Evolutionary conservation across 805 yeast species (phyloP), one percentile per base, ranked within the genome.

Genomic region (Kodamaea leandrae): DNA sequence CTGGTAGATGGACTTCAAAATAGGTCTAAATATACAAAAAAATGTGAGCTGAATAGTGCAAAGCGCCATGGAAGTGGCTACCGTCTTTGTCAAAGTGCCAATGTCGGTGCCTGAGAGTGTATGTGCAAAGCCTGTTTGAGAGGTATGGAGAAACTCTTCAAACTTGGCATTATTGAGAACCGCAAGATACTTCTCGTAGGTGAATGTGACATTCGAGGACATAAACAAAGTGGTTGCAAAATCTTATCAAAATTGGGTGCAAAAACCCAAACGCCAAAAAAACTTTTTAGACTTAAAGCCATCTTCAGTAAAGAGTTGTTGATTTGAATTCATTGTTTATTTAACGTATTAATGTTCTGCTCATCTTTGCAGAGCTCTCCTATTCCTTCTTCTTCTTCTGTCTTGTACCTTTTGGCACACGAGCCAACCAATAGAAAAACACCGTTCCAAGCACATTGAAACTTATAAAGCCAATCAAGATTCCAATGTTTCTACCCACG

Each of bases 111-210:
- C 91, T 13, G 75, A 71, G 1, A 79, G 70, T 10, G 57, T 53
- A 42, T 80, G 86, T 2, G 86, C 86, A 15, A 71, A 60, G 0
- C 84, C 84, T 0, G 76, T 68, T 51, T 81, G 77, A 3, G 79
- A 64, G 2, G 79, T 75, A 46, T 73, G 71, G 25, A 78, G 54
- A 47, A 79, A 74, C 37, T 61, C 60, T 15, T 56, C 57, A 42
- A 68, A 58, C 14, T 48, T 45, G 13, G 52, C n/a, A 9, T 15
- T 7, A 12, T 16, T 17, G 18, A 30, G 17, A 6, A 30, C 17
- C 7, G 9, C 33, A 10, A 30, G 7, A n/a, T 30, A 30, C 5
- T 16, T 16, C 6, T 55, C 60, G 8, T 54, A 48, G 39, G 60
- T 63, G 42, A 58, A 58, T 18, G 45, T 40, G 6, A 41, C 47